Evolutionary conservation across 306 rosid species (phyloP).

Genomic region (Vigna mungo): DNA sequence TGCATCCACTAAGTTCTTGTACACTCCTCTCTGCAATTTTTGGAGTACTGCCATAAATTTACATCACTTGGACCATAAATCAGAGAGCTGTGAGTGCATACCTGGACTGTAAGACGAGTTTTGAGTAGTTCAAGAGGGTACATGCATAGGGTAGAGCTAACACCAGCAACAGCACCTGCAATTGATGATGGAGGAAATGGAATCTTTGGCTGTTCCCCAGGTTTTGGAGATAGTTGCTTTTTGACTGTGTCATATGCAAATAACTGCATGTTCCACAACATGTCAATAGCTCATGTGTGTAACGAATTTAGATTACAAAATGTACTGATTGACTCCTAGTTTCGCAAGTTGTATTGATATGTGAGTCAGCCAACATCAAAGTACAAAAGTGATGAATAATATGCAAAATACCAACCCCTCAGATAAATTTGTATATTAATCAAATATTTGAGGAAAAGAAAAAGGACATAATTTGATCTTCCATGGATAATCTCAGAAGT

Average conservation of each 20-base stretch:
- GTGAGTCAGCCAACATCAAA: not conserved
- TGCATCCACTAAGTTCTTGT: constrained; percentile 65
- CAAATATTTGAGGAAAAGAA: not conserved
- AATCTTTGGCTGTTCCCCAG: constrained; percentile 58
- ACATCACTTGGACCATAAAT: not conserved
- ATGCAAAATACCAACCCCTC: not conserved
- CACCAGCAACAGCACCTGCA: constrained; percentile 86
- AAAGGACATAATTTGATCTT: too few relatives aligned
- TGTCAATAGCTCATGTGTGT: not conserved
- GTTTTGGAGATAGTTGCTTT: constrained; percentile 61
- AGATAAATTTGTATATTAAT: not conserved
- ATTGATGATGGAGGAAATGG: constrained; percentile 69
- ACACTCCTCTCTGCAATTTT: constrained; percentile 71
- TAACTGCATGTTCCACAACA: constrained; percentile 57
- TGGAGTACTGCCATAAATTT: not conserved
- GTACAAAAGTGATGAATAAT: not conserved
- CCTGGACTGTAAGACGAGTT: constrained; percentile 77
- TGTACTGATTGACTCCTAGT: not conserved
- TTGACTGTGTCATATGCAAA: constrained; percentile 76
- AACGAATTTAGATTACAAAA: constrained; percentile 4
- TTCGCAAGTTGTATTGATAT: not conserved
- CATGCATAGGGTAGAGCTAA: constrained; percentile 74
- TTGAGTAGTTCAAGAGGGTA: constrained; percentile 85
- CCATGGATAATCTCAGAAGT: too few relatives aligned
- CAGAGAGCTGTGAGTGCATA: not conserved